These are phyloP conservation scores for Cokeromyces recurvatus DNA, from an alignment of 371 early-diverging fungal species.

Conservation along the genomic window DNA sequence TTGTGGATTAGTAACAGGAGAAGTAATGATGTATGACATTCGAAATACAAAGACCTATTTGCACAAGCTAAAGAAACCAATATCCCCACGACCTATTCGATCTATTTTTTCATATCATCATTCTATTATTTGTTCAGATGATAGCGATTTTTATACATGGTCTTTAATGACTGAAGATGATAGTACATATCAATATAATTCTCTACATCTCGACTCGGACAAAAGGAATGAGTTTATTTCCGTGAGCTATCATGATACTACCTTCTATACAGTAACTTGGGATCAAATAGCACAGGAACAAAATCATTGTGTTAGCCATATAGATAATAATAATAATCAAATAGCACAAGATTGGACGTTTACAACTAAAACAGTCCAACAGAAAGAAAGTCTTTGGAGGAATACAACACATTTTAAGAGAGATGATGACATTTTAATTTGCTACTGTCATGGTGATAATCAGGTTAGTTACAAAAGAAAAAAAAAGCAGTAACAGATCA, in stretches of 20 bases:
- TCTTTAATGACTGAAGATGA: no score
- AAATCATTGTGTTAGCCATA: neutral
- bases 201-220: neutral
- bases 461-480: no score
- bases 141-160: slow-evolving; percentile 5
- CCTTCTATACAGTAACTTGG: no score
- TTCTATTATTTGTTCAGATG: slow-evolving; percentile 8
- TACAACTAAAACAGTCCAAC: neutral
- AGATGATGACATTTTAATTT: slow-evolving; percentile 2
- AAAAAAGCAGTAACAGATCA: neutral
- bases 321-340: no score
- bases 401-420: no score
- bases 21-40: slow-evolving; percentile 29
- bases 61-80: neutral
- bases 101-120: neutral
- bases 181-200: neutral
- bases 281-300: neutral
- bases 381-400: neutral
- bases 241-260: neutral
- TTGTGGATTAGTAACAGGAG: slow-evolving; percentile 31
- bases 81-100: slow-evolving; percentile 1
- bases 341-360: neutral
- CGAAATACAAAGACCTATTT: slow-evolving; percentile 27
- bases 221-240: neutral
- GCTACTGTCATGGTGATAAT: slow-evolving; percentile 4